Evolutionary conservation across 768 basidiomycete species (phyloP), one percentile per base, ranked within the genome.

Genomic region (Russula foetens): DNA sequence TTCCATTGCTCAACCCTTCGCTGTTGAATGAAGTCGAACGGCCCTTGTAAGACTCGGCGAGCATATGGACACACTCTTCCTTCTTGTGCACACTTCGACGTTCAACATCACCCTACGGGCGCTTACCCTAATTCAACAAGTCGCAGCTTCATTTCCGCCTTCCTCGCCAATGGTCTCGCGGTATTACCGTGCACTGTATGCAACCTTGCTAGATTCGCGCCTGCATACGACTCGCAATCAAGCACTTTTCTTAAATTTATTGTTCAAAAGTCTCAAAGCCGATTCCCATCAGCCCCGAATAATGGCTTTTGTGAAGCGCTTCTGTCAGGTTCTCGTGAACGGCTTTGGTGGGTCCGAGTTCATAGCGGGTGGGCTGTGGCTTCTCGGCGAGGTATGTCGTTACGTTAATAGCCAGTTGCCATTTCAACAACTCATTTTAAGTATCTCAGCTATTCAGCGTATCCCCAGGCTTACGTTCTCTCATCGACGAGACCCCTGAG

Each of bases 31-130:
- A 8, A 35, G 11, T 26, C 17, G 17, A 38, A 19, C 23, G 11
- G n/a, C 17, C 14, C 21, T 47, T 28, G 11, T 39, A 66, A 93
- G 91, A 28, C 84, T 98, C 67, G 81, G 84, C 65, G 81, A 84
- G 56, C 94, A 98, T 67, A 88, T 97, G 69, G 88, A 93, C 71
- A 93, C 92, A 0, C 84, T 98, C 23, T 98, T 98, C 80, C 80
- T 86, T 47, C 93, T 99, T 68, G 95, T 93, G 2, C 96, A 98
- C 73, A 89, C 83, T 8, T 94, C 92, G 8, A 97, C 94, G 0
- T 99, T 99, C 83, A 97, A 96, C 71, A 93, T 93, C 68, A 92
- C 92, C 11, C 81, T 98, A 4, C 96, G 96, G 71, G 90, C 95
- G 0, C 83, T 98, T 1, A 81, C 89, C 41, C 80, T 98, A 7